Base-by-base conservation (phyloP, 805 yeast genomes). In the Cyberlindnera subsufficiens region DNA sequence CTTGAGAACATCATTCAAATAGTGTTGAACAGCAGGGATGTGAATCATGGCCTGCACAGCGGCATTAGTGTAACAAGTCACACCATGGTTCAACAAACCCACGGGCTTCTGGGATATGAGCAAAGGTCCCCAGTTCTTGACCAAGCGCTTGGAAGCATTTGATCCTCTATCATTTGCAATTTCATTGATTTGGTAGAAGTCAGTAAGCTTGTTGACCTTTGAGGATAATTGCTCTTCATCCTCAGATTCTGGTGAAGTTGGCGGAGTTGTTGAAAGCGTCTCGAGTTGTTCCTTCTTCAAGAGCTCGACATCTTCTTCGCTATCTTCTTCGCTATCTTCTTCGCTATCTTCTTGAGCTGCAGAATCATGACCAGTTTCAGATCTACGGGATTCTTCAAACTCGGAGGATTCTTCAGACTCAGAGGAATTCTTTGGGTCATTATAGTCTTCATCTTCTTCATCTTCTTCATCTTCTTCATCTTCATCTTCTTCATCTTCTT, bases 11-110 rank as follows among this genome's bases (percentile, higher is more conserved):
- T 85, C 90, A 34, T 72, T 68, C 42, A 93, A 66, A 59, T 90
- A 93, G 59, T 87, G 91, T 54, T 85, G 86, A 43, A 91, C 64
- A 5, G 97, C 95, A 7, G 99, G 97, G 16, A 89, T 79, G 57
- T 91, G 99, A 30, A 90, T 65, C 71, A 93, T 66, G 1, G 95
- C 81, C 67, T 91, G 98, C 20, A 93, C 81, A 2, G 97, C 97
- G 6, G 96, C 83, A 63, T 93, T 91, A 77, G 91, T 90, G 66
- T 91, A 91, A 62, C 99, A 91, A 4, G 98, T 91, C 37, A 93
- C 98, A 33, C 97, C 97, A 52, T 84, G 90, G 63, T 91, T 91
- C 39, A 85, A 64, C 39, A 91, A 68, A 0, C 99, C 99, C 22
- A 65, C 52, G n/a, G 82, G 82, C 30, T 73, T 72, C 32, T 65